Percentiles rank a stretch among this genome's conserved stretches.
phyloP scores from a whole-genome alignment of 1,139 yeast genomes.

The Pichia sp. region DNA sequence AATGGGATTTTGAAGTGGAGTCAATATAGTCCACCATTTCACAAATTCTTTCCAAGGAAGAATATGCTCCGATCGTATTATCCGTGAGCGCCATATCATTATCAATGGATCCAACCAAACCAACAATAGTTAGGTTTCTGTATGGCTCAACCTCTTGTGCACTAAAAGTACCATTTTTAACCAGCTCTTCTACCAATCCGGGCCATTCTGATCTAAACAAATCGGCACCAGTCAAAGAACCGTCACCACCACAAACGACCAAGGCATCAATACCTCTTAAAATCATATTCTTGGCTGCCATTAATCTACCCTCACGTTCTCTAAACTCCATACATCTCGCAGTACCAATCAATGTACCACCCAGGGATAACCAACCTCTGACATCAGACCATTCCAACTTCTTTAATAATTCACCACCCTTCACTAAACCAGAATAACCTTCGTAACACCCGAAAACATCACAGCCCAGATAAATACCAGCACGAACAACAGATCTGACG shows the following conservation, averaged over 20 bases:
- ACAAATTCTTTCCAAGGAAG: slow-evolving; percentile 88
- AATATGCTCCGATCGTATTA: slow-evolving; percentile 93
- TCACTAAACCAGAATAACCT: slow-evolving; percentile 91
- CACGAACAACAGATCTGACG: slow-evolving; percentile 88
- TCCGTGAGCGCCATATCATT: slow-evolving; percentile 97
- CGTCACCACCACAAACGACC: slow-evolving; percentile 99
- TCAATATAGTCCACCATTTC: slow-evolving; percentile 92
- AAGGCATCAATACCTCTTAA: slow-evolving; percentile 88
- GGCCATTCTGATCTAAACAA: slow-evolving; percentile 94
- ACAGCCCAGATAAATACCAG: slow-evolving; percentile 85
- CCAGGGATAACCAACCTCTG: slow-evolving; percentile 81
- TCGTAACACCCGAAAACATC: slow-evolving; percentile 91
- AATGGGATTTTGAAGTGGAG: slow-evolving; percentile 94
- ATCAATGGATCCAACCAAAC: slow-evolving; percentile 94
- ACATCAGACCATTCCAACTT: slow-evolving; percentile 90
- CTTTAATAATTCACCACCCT: slow-evolving; percentile 70
- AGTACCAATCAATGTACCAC: slow-evolving; percentile 95
- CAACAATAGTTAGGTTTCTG: slow-evolving; percentile 78
- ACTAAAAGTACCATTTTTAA: slow-evolving; percentile 44
- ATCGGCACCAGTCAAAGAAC: slow-evolving; percentile 96
- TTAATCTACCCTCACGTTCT: slow-evolving; percentile 75
- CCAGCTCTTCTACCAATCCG: slow-evolving; percentile 63
- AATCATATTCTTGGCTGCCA: slow-evolving; percentile 78
- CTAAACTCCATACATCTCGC: slow-evolving; percentile 85
- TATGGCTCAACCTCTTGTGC: slow-evolving; percentile 49